Evolutionary conservation across 371 early-diverging fungal species (phyloP), one percentile per base, ranked within the genome.

Genomic region (Phascolomyces articulosus): DNA sequence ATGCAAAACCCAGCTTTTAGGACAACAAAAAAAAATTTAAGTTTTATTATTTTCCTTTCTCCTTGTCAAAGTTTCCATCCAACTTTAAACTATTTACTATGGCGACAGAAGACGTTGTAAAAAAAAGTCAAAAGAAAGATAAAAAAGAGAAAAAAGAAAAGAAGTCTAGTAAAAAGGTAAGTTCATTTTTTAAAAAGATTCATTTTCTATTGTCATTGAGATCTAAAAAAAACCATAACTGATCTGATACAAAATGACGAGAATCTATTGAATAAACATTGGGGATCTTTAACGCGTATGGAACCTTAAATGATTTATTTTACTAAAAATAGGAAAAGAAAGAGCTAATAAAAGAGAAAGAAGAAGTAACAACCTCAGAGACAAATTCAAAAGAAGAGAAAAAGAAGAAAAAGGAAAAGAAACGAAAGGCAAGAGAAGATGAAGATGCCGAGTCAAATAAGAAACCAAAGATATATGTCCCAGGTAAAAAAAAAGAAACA

Each of bases 341-440:
- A 40, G 29, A 57, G 57, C 28, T 13, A 29, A n/a, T n/a, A n/a
- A 57, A 40, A 40, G 4, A 51, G 51, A 24, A 51, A 51, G 24
- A 23, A 24, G 2, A 11, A 15, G 24, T 10, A 1, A 23, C 21
- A 8, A n/a, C 4, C 20, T 21, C 21, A 24, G 26, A 20, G 15
- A 20, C 21, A n/a, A 11, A 51, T 10, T 20, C 6, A 47, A 47
- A 47, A 16, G 21, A 57, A n/a, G 57, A 57, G 27, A 21, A 31
- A 8, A 57, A 57, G 4, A 31, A 55, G 31, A 58, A 41, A 27
- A 21, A 58, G 24, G 38, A 23, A 3, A 58, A 58, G 41, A 58
- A 58, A 31, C 58, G 58, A 13, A 58, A 58, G 20, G 58, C 58
- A n/a, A 24, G n/a, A 31, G 21, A 20, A 21, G 15, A 47, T 9